Base-by-base conservation (phyloP, 2,329 filamentous ascomycete genomes). In the Colletotrichum shisoi region DNA sequence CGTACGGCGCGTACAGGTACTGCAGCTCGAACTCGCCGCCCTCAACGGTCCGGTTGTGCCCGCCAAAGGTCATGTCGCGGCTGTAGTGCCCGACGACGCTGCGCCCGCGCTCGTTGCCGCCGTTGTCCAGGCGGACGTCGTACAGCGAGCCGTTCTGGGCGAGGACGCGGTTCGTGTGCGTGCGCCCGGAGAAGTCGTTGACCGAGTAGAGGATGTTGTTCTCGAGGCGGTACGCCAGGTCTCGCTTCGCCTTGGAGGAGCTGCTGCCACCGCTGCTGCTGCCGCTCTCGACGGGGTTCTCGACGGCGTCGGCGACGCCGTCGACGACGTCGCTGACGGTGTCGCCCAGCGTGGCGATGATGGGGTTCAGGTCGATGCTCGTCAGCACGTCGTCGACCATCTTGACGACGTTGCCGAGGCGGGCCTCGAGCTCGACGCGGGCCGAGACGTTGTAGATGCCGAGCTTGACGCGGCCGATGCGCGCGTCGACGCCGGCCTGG, bases 151-250 rank as follows among this genome's bases (percentile, higher is more conserved):
- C 85, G 69, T 84, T 82, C 74, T 87, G 85, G 4, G 79, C 81
- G 7, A 87, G 77, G 7, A 87, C 75, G 46, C 84, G 83, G 74
- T 88, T 87, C 42, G 83, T 87, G 75, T 85, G 83, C 44, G 78
- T 80, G 66, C 83, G 80, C 19, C 85, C 85, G 15, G 78, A 78
- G 74, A 87, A 89, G 77, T 89, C 82, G 76, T 88, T 87, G 73
- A 87, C 75, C 34, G 83, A 85, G 76, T 86, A 88, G 40, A 89
- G 81, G 67, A 89, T 84, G 73, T 86, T 86, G 76, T 87, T 79
- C 62, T 79, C 77, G 48, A 87, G 75, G 53, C 85, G 81, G 75
- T 82, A 84, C 39, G 76, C 73, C 37, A 75, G 71, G 46, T 74
- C 73, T 12, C 74, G 67, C 27, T 74, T 74, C 40, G 53, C 65